A percentile compares a stretch with the other conserved stretches of the same genome.
phyloP scores from a whole-genome alignment of 1,284 basidiomycete species.

The Malassezia slooffiae region DNA sequence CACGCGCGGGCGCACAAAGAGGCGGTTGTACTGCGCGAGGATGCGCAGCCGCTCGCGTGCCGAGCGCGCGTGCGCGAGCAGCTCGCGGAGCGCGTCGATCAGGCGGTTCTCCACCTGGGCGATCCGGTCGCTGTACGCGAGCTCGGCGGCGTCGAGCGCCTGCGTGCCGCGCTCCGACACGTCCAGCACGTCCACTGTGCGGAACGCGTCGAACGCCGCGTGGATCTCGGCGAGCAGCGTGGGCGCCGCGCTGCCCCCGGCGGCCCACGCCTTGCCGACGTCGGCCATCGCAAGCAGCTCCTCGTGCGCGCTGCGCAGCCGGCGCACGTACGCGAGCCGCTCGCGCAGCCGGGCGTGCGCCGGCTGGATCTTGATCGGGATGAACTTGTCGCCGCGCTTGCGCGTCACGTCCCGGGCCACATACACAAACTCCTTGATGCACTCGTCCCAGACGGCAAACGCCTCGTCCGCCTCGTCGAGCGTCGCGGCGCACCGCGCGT shows the following conservation, averaged over 20 bases:
- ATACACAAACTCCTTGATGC: slow-evolving; percentile 95
- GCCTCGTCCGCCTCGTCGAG: slow-evolving; percentile 67
- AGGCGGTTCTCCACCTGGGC: slow-evolving; percentile 97
- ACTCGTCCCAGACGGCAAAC: slow-evolving; percentile 90
- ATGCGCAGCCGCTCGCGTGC: slow-evolving; percentile 99
- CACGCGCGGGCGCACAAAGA: slow-evolving; percentile 87
- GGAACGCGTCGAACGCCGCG: slow-evolving; percentile 78
- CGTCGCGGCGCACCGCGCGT: slow-evolving; percentile 79
- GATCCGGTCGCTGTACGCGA: slow-evolving; percentile 93
- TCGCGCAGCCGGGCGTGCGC: slow-evolving; percentile 87
- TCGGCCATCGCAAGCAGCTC: slow-evolving; percentile 95
- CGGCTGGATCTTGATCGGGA: slow-evolving; percentile 87
- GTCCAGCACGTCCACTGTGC: slow-evolving; percentile 90
- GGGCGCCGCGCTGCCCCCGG: slow-evolving; percentile 2
- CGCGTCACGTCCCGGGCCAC: slow-evolving; percentile 88
- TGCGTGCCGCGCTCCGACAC: slow-evolving; percentile 76
- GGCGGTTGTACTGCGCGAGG: slow-evolving; percentile 93
- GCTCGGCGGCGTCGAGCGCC: slow-evolving; percentile 93
- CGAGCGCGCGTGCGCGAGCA: slow-evolving; percentile 87
- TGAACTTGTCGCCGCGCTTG: slow-evolving; percentile 83
- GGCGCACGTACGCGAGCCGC: slow-evolving; percentile 70
- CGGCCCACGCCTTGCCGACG: slow-evolving; percentile 62
- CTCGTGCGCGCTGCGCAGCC: slow-evolving; percentile 90
- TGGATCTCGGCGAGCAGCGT: slow-evolving; percentile 90
- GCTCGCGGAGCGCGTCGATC: slow-evolving; percentile 79